These are phyloP conservation scores for Colletotrichum sp. DNA, from an alignment of 2,329 filamentous ascomycete genomes.

Conservation along the genomic window DNA sequence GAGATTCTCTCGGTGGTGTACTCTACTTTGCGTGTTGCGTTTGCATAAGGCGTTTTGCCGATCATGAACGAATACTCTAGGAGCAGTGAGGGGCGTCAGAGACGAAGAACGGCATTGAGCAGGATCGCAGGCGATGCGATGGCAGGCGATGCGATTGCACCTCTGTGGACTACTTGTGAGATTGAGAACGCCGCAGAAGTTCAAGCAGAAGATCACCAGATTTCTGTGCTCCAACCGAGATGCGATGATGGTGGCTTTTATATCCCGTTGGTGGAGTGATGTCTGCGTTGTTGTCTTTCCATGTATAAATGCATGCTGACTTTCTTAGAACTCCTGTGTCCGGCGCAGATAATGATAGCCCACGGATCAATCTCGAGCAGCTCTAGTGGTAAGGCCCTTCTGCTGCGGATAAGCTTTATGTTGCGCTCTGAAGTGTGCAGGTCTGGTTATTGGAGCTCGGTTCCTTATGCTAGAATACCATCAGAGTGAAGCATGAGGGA, in stretches of 20 bases:
- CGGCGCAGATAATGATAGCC: accelerated
- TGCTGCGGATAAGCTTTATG: not conserved
- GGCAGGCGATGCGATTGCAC: too few relatives aligned
- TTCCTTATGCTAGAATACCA: accelerated
- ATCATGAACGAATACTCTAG: too few relatives aligned
- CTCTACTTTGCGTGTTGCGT: not conserved
- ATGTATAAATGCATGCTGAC: accelerated
- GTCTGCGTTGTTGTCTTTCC: not conserved
- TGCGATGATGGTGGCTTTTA: not conserved
- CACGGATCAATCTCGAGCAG: accelerated
- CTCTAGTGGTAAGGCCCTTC: too few relatives aligned
- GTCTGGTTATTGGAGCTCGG: accelerated
- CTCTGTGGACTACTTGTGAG: not conserved
- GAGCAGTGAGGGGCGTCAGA: not conserved
- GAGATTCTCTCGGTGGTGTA: not conserved
- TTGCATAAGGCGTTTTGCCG: accelerated
- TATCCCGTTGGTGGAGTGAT: not conserved
- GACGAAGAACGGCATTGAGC: accelerated
- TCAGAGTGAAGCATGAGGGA: not conserved
- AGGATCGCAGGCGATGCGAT: accelerated
- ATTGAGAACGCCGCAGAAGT: not conserved
- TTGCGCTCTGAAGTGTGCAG: not conserved
- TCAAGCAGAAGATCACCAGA: not conserved
- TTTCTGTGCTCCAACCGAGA: not conserved
- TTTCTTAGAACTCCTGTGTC: accelerated